Base-by-base conservation (phyloP, 2,329 filamentous ascomycete genomes). In the Furcasterigmium furcatum region DNA sequence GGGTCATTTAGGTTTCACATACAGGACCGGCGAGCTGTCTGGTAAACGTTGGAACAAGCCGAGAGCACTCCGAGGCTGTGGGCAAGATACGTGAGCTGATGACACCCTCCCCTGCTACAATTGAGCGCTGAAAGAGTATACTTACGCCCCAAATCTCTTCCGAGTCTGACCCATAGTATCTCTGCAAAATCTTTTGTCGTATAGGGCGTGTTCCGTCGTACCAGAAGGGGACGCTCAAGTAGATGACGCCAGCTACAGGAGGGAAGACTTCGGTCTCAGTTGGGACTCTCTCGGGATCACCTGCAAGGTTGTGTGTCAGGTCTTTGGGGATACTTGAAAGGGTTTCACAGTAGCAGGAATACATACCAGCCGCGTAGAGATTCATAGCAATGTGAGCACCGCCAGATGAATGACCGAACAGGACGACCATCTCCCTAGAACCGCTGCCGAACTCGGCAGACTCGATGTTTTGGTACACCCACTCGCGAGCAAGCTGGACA, bases 331-430 rank as follows among this genome's bases (percentile, higher is more conserved):
- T n/a, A n/a, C n/a, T n/a, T n/a, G n/a, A n/a, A n/a, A n/a, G n/a
- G n/a, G n/a, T n/a, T n/a, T n/a, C n/a, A n/a, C n/a, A n/a, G n/a
- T n/a, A n/a, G n/a, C n/a, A n/a, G n/a, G n/a, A n/a, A n/a, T n/a
- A 41, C 45, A 22, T 20, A 45, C 49, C 49, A n/a, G 46, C 42
- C 14, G 48, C 51, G 20, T 43, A 53, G n/a, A 53, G 38, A 27
- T 53, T 51, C 38, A 39, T 44, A 8, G 39, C 36, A 19, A 51
- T 47, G 24, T 53, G 51, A 3, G 48, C 48, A 18, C 46, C 51
- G 14, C 51, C 51, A 4, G 51, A 53, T 2, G 51, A 53, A 30
- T 53, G 51, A 13, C 51, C 51, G 19, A 51, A 41, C 16, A 53
- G 34, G 19, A 51, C 35, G 4, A 53, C 51, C 18, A 49, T 51